A percentile compares a stretch with the other conserved stretches of the same genome.
These are phyloP conservation scores for Stephanocyclus meneghinianus DNA, from an alignment of 352 stramenopile species.

Conservation along the genomic window DNA sequence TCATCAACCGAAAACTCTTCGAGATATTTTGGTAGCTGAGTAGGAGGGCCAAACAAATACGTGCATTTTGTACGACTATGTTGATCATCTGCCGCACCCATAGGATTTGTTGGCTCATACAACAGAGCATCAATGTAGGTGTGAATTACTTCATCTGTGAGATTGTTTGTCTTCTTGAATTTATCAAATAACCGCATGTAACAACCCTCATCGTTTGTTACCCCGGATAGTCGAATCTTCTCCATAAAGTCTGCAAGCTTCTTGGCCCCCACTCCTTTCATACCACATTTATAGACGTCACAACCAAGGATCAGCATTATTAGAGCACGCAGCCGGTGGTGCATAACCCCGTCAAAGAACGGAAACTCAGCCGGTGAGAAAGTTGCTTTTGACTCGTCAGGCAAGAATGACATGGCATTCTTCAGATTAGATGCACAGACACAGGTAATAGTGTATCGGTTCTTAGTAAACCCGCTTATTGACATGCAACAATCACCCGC, in stretches of 20 bases:
- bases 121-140: slow-evolving; percentile 23
- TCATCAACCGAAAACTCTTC: slow-evolving; percentile 16
- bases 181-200: neutral
- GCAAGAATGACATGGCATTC: neutral
- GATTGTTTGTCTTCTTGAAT: neutral
- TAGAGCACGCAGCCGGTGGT: slow-evolving; percentile 1
- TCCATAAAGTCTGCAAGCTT: neutral
- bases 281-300: neutral
- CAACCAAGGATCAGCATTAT: slow-evolving; percentile 20
- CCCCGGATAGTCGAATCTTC: neutral
- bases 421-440: slow-evolving; percentile 8
- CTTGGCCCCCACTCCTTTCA: neutral
- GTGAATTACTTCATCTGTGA: slow-evolving; percentile 15
- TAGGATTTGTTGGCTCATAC: slow-evolving; percentile 27
- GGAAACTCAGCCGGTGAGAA: neutral
- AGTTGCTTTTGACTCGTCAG: neutral
- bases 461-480: neutral
- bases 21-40: slow-evolving; percentile 18
- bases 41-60: slow-evolving; percentile 13
- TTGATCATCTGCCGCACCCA: neutral
- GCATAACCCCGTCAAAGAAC: slow-evolving; percentile 14
- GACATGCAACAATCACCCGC: too few relatives aligned
- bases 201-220: neutral
- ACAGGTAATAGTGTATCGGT: slow-evolving; percentile 4
- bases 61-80: neutral